These are phyloP conservation scores for Sclerotinia spermophila DNA, from an alignment of 2,329 filamentous ascomycete genomes.

Conservation along the genomic window DNA sequence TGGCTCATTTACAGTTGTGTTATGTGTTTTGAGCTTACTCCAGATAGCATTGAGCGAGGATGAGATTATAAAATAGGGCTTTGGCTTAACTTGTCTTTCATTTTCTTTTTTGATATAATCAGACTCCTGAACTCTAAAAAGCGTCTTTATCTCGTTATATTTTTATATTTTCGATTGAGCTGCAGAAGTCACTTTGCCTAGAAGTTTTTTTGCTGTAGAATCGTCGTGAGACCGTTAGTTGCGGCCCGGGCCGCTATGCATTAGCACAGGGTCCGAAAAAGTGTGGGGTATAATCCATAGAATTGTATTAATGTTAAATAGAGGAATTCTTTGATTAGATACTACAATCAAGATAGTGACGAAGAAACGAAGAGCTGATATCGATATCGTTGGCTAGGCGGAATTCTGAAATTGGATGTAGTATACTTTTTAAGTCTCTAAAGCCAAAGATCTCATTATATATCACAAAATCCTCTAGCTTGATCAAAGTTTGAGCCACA, in stretches of 20 bases:
- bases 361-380: no score
- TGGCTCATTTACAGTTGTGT: no score
- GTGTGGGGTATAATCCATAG: neutral
- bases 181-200: neutral
- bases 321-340: neutral
- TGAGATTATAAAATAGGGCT: neutral
- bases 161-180: neutral
- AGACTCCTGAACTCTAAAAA: neutral
- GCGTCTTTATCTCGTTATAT: neutral
- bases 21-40: no score
- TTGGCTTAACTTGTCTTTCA: neutral
- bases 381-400: no score
- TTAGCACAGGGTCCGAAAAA: neutral
- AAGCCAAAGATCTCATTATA: neutral
- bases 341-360: accelerated
- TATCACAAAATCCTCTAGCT: neutral
- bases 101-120: neutral
- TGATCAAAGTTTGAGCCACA: neutral
- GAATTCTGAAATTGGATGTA: neutral
- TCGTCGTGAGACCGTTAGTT: neutral
- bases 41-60: neutral
- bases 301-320: no score
- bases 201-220: neutral
- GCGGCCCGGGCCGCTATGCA: slow-evolving; percentile 5
- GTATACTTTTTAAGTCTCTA: neutral